Conservation (phyloP, 2,329 filamentous ascomycete species). For the Talaromyces sp. region DNA sequence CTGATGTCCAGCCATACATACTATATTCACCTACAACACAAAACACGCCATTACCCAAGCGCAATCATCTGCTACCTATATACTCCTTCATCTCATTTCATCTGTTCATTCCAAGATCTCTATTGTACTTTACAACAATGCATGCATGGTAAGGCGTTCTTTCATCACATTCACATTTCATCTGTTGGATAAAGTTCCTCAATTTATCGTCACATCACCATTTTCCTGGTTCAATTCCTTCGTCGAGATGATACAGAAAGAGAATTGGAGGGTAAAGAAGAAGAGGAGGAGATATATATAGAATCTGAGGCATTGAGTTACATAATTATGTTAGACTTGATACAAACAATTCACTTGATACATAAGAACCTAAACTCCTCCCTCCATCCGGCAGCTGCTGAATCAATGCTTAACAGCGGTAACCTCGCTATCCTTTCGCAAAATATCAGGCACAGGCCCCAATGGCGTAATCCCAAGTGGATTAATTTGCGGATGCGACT, state of each 20-base stretch:
- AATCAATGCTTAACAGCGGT: slow-evolving; percentile 22
- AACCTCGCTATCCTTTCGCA: slow-evolving; percentile 76
- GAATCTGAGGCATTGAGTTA: not conserved
- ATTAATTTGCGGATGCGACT: slow-evolving; percentile 64
- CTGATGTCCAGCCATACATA: not conserved
- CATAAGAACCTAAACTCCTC: not conserved
- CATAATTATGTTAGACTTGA: not conserved
- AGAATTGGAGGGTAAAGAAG: not conserved
- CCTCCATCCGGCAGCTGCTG: not conserved
- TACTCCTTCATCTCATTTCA: slow-evolving; percentile 11
- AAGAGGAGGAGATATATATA: slow-evolving; percentile 7
- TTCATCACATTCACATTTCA: not conserved
- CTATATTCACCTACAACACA: not conserved
- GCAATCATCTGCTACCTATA: not conserved
- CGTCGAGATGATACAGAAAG: not conserved
- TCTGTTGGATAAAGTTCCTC: not conserved
- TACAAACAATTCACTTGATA: not conserved
- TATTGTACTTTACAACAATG: slow-evolving; percentile 1
- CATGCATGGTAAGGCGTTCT: slow-evolving; percentile 16
- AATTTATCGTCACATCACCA: not conserved
- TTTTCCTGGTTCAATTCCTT: not conserved
- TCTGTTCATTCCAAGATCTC: slow-evolving; percentile 1
- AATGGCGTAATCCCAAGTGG: slow-evolving; percentile 72
- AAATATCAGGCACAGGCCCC: slow-evolving; percentile 77
- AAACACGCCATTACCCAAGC: not conserved